These are phyloP conservation scores for Oryza brachyantha DNA, from an alignment of 176 grass and related monocot genomes.

Conservation along the genomic window DNA sequence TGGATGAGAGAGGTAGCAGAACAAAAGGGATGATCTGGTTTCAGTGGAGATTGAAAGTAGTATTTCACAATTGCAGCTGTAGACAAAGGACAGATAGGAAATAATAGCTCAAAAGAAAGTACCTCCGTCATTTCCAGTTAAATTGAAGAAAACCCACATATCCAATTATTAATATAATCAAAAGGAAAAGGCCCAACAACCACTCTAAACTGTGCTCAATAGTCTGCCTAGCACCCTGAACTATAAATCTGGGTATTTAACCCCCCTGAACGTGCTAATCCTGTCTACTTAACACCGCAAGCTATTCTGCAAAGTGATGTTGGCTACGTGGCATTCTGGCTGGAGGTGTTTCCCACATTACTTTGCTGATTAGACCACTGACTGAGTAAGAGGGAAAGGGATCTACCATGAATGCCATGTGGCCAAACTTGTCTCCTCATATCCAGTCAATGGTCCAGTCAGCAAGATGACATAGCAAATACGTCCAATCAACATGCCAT, in stretches of 20 bases:
- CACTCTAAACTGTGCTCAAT: neutral
- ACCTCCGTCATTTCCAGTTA: neutral
- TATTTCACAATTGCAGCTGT: neutral
- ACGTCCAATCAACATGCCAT: neutral
- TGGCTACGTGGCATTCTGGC: neutral
- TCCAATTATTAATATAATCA: conserved; percentile 26
- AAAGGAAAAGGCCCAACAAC: neutral
- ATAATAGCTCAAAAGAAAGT: conserved; percentile 2
- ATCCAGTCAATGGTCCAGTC: neutral
- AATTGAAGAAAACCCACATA: neutral
- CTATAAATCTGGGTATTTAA: neutral
- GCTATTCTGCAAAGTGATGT: neutral
- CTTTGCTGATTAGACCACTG: neutral
- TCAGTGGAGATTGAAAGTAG: neutral
- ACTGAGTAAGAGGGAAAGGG: neutral
- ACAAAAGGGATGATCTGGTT: neutral
- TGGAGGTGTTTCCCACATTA: neutral
- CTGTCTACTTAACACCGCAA: neutral
- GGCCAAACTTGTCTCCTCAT: neutral
- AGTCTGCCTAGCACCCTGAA: neutral
- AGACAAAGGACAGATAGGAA: neutral
- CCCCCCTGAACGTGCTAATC: neutral
- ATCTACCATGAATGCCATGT: too few relatives aligned
- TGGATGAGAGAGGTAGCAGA: too few relatives aligned
- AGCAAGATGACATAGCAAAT: neutral